Conservation (phyloP, 257 asterid genomes). For the Striga asiatica region DNA sequence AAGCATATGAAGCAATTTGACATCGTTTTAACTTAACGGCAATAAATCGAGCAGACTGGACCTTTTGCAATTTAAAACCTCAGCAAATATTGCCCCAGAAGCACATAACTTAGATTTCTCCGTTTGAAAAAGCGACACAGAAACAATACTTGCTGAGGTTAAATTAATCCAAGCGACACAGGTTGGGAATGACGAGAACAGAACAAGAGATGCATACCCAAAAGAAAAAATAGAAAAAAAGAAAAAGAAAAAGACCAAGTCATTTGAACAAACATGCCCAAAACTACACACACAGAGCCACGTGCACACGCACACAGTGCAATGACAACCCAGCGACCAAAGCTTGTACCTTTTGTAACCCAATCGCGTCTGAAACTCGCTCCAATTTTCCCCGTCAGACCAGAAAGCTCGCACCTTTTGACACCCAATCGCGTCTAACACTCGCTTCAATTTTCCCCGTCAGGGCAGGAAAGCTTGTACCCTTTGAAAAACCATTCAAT, state of each 20-base stretch:
- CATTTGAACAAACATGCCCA: background rate
- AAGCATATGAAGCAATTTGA: conserved; percentile 13
- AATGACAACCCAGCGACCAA: background rate
- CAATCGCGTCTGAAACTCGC: background rate
- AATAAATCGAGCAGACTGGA: background rate
- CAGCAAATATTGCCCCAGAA: background rate
- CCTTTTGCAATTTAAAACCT: background rate
- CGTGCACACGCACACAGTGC: conserved; percentile 5
- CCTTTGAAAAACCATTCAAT: too few relatives aligned
- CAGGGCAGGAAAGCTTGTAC: too few relatives aligned
- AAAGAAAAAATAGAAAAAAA: background rate
- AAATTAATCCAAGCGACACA: conserved; percentile 12
- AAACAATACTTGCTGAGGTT: background rate
- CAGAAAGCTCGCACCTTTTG: too few relatives aligned
- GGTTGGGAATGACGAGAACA: conserved; percentile 6
- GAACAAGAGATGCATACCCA: background rate
- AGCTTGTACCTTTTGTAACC: background rate
- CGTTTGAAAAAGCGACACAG: background rate
- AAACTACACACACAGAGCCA: background rate
- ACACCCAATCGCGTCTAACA: too few relatives aligned
- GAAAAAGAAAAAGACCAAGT: background rate
- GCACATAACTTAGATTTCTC: background rate
- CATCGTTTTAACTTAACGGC: conserved; percentile 7
- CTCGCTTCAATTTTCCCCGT: too few relatives aligned
- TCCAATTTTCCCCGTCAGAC: background rate